These are phyloP conservation scores for Pseudocercospora cruenta DNA, from an alignment of 2,329 filamentous ascomycete species.

Conservation along the genomic window DNA sequence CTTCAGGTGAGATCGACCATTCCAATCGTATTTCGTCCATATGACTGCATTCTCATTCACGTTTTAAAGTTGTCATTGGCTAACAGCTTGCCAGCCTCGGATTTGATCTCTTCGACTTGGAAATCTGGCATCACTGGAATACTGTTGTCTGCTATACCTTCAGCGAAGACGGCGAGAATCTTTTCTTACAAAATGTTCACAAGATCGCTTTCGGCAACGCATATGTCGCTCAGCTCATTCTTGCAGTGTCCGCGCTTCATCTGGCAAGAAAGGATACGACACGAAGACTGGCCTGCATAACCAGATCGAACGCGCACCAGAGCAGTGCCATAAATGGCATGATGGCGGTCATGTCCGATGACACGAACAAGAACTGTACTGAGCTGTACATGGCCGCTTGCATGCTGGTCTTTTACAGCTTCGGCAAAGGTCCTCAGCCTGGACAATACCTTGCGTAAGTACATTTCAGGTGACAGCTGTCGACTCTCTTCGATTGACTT, in stretches of 20 bases:
- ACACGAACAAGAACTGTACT: background rate
- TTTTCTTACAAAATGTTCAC: constrained; percentile 13
- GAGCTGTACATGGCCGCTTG: constrained; percentile 23
- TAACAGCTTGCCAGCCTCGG: background rate
- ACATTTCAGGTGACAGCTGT: background rate
- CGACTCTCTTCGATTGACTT: background rate
- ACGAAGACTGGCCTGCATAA: constrained; percentile 8
- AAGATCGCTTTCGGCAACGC: constrained; percentile 22
- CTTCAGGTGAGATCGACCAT: background rate
- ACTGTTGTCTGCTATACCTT: constrained; percentile 19
- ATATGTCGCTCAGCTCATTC: constrained; percentile 24
- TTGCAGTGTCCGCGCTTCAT: constrained; percentile 31
- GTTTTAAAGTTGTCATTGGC: background rate
- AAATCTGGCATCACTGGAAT: constrained; percentile 27
- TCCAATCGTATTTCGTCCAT: background rate
- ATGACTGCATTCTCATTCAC: background rate
- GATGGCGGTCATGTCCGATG: constrained; percentile 18
- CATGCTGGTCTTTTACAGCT: constrained; percentile 23
- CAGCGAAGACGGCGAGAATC: constrained; percentile 19
- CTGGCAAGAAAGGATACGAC: constrained; percentile 16
- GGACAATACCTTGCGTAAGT: constrained; percentile 25
- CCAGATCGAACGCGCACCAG: constrained; percentile 16
- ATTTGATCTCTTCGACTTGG: constrained; percentile 27
- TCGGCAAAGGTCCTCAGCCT: constrained; percentile 25
- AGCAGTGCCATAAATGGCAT: constrained; percentile 24